Evolutionary conservation across 768 basidiomycete species (phyloP).

Genomic region (Leccinum subgranulosum): DNA sequence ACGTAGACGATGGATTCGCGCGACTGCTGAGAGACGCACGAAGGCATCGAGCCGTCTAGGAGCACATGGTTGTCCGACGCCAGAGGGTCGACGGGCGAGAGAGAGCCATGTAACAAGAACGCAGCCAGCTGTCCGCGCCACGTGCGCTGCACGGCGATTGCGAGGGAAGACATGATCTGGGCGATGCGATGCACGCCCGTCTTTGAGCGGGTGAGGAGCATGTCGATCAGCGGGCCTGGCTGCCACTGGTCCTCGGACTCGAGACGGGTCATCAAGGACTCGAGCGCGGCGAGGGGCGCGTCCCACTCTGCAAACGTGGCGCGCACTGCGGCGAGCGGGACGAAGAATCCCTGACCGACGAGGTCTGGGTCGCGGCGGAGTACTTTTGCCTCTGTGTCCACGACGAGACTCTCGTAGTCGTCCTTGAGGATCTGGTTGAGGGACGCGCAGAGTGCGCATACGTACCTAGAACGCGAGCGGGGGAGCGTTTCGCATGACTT

Average conservation of each 20-base stretch:
- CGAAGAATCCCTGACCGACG: conserved; percentile 78
- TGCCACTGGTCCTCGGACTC: conserved; percentile 49
- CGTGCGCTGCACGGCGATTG: conserved; percentile 70
- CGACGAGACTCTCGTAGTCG: conserved; percentile 77
- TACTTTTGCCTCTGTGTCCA: conserved; percentile 78
- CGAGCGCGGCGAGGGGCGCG: conserved; percentile 73
- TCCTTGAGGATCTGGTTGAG: conserved; percentile 69
- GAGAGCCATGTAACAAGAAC: conserved; percentile 76
- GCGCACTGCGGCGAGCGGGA: conserved; percentile 80
- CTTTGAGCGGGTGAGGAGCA: conserved; percentile 65
- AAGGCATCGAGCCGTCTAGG: conserved; percentile 65
- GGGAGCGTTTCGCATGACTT: conserved; percentile 48
- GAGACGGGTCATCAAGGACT: conserved; percentile 60
- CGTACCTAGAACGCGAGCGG: conserved; percentile 65
- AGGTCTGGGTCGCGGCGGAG: conserved; percentile 70
- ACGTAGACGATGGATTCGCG: conserved; percentile 83
- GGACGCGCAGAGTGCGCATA: conserved; percentile 74
- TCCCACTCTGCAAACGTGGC: conserved; percentile 89
- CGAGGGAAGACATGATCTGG: conserved; percentile 66
- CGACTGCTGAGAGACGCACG: conserved; percentile 68
- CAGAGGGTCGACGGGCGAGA: conserved; percentile 60
- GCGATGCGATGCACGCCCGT: conserved; percentile 80
- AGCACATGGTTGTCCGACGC: conserved; percentile 59
- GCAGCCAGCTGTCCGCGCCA: conserved; percentile 85
- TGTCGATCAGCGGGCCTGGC: conserved; percentile 78